Evolutionary conservation across 768 basidiomycete species (phyloP).

Genomic region (Rossbeevera mucosa): DNA sequence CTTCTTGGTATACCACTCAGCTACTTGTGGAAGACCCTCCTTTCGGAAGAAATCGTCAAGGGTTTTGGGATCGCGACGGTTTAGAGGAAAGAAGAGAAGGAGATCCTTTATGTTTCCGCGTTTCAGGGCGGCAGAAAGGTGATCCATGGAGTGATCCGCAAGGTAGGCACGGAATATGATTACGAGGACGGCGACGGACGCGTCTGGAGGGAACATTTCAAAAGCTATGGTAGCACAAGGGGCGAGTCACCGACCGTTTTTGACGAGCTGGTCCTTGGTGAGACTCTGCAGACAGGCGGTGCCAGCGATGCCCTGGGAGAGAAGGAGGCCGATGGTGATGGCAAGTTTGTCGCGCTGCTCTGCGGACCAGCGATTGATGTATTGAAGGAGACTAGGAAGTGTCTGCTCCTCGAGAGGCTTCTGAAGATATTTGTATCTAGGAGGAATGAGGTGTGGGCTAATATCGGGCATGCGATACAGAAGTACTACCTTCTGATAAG

Average conservation of each 20-base stretch:
- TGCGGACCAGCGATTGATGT: constrained; percentile 78
- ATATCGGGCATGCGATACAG: constrained; percentile 2
- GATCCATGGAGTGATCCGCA: constrained; percentile 81
- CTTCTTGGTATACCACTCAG: constrained; percentile 94
- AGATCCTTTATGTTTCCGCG: constrained; percentile 84
- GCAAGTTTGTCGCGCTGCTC: constrained; percentile 80
- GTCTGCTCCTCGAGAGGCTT: constrained; percentile 87
- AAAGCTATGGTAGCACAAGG: neutral
- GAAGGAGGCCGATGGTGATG: constrained; percentile 72
- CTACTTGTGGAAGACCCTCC: constrained; percentile 69
- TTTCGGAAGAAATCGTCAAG: constrained; percentile 87
- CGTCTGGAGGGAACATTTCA: constrained; percentile 44
- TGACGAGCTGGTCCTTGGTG: constrained; percentile 91
- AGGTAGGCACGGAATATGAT: constrained; percentile 80
- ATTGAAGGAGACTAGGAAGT: constrained; percentile 82
- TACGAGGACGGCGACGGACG: constrained; percentile 72
- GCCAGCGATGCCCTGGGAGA: constrained; percentile 78
- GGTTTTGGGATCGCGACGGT: constrained; percentile 66
- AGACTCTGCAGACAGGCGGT: constrained; percentile 76
- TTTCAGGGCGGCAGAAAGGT: constrained; percentile 77
- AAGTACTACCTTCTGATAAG: constrained; percentile 88
- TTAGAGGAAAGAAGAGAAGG: constrained; percentile 79
- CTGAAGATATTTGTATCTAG: constrained; percentile 98
- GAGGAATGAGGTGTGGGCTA: constrained; percentile 1
- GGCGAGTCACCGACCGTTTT: constrained; percentile 61